phyloP scores from a whole-genome alignment of 1,284 basidiomycete species.

The Anthracocystis setariae region DNA sequence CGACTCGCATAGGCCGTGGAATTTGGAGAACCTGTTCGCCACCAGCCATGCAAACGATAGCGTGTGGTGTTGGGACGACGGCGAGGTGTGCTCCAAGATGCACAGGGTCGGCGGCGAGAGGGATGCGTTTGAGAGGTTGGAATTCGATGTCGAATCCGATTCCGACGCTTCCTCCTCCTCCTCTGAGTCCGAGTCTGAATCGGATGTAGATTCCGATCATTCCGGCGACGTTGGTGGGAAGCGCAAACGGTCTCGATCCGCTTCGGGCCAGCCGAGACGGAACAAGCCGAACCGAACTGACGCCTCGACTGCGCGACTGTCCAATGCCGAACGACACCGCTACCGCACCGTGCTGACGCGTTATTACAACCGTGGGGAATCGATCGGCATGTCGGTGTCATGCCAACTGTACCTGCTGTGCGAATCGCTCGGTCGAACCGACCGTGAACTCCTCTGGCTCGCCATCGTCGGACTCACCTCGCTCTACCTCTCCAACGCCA shows the following conservation, averaged over 20 bases:
- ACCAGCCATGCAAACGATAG: slow-evolving; percentile 68
- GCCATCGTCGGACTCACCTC: slow-evolving; percentile 92
- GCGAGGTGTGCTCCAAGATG: slow-evolving; percentile 53
- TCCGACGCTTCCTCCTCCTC: slow-evolving; percentile 69
- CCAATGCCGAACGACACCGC: slow-evolving; percentile 42
- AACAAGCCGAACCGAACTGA: not conserved
- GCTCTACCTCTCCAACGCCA: slow-evolving; percentile 87
- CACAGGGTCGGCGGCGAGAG: slow-evolving; percentile 34
- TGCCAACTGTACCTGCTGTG: slow-evolving; percentile 90
- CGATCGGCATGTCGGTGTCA: slow-evolving; percentile 87
- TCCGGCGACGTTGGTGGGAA: slow-evolving; percentile 66
- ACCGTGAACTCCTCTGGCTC: slow-evolving; percentile 92
- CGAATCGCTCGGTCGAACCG: slow-evolving; percentile 85
- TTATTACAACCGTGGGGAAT: slow-evolving; percentile 86
- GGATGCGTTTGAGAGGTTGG: slow-evolving; percentile 59
- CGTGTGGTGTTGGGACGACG: slow-evolving; percentile 65
- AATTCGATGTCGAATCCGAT: slow-evolving; percentile 61
- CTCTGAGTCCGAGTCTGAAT: slow-evolving; percentile 69
- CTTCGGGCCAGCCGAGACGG: not conserved
- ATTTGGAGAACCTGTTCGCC: slow-evolving; percentile 87
- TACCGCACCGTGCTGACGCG: slow-evolving; percentile 60
- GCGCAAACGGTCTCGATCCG: slow-evolving; percentile 7
- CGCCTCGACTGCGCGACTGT: slow-evolving; percentile 17
- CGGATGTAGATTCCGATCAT: slow-evolving; percentile 69
- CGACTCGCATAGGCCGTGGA: slow-evolving; percentile 91